Percentiles rank a stretch among this genome's conserved stretches.
Evolutionary conservation across 306 rosid species (phyloP).

Genomic region (Pterocarpus santalinus): DNA sequence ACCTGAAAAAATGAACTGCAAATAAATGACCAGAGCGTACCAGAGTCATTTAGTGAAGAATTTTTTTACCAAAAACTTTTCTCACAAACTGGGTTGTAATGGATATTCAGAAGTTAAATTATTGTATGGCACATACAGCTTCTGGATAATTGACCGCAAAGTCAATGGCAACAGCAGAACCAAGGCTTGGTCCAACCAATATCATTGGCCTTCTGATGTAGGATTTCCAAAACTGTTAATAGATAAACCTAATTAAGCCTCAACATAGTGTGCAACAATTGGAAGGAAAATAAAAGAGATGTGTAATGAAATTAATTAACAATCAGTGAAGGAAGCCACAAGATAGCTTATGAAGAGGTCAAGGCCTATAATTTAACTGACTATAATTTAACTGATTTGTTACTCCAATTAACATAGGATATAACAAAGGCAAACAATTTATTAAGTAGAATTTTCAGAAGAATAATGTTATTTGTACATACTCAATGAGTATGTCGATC

Average conservation of each 20-base stretch:
- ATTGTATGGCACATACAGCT: constrained; percentile 70
- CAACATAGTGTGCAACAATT: constrained; percentile 40
- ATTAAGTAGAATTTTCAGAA: background rate
- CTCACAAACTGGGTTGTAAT: background rate
- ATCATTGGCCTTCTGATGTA: constrained; percentile 83
- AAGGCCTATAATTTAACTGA: constrained; percentile 7
- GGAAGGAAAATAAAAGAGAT: constrained; percentile 30
- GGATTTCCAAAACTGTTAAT: constrained; percentile 86
- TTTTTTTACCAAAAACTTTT: background rate
- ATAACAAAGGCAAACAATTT: constrained; percentile 9
- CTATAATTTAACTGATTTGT: constrained; percentile 13
- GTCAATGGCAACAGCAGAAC: constrained; percentile 97
- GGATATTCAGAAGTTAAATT: constrained; percentile 43
- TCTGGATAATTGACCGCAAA: constrained; percentile 87
- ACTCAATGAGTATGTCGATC: too few relatives aligned
- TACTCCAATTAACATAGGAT: constrained; percentile 21
- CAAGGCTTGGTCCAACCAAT: constrained; percentile 97
- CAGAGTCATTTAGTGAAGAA: constrained; percentile 38
- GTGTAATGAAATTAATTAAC: constrained; percentile 29
- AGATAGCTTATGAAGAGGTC: constrained; percentile 26
- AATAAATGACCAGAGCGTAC: constrained; percentile 44
- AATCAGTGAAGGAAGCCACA: constrained; percentile 5
- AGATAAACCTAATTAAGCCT: constrained; percentile 39
- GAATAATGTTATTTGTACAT: too few relatives aligned
- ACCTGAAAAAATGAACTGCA: constrained; percentile 72